Base-by-base conservation (phyloP, 305 asterid species). In the Fraxinus latifolia region DNA sequence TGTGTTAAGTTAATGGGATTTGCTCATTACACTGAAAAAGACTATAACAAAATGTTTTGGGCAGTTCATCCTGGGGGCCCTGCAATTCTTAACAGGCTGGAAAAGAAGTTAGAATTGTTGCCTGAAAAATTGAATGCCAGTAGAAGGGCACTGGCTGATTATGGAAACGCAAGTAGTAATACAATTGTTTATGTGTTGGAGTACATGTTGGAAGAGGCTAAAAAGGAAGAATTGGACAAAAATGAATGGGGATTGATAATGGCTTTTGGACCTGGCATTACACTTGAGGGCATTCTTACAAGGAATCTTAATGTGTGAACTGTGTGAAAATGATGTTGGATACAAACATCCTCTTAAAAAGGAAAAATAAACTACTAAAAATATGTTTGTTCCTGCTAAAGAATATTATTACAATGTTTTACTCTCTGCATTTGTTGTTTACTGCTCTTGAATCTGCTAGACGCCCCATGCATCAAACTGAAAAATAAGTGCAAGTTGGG, bases 1-100 rank as follows among this genome's bases (percentile, higher is more conserved):
- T 92, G 98, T 60, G 47, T 11, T 5, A 91, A 90, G 87, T 58
- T 94, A 23, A 90, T 94, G 92, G 89, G 87, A 27, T 75, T 39
- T 47, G 84, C 79, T 19, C 92, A 89, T 1, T 87, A 58, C 62
- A 81, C 77, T 4, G 82, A 86, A 5, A 50, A 53, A 44, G 97
- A 92, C 5, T 96, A 86, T 14, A 92, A 94, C 73, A 86, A 87
- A 34, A 11, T 96, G 84, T 96, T 96, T 75, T 96, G 99, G 99
- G 99, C 99, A 4, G 98, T 94, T 34, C 99, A 96, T 78, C 99
- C 99, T 0, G 98, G 99, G 1, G 99, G 98, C 0, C 99, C 98
- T 9, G 98, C 98, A 0, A 94, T 96, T 77, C 67, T 96, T 58
- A 93, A 94, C 82, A 83, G 93, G 88, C 77, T 96, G 81, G 99